Evolutionary conservation across 495 filamentous ascomycete species (phyloP), one percentile per base, ranked within the genome.

Genomic region (Trichoderma asperelloides): DNA sequence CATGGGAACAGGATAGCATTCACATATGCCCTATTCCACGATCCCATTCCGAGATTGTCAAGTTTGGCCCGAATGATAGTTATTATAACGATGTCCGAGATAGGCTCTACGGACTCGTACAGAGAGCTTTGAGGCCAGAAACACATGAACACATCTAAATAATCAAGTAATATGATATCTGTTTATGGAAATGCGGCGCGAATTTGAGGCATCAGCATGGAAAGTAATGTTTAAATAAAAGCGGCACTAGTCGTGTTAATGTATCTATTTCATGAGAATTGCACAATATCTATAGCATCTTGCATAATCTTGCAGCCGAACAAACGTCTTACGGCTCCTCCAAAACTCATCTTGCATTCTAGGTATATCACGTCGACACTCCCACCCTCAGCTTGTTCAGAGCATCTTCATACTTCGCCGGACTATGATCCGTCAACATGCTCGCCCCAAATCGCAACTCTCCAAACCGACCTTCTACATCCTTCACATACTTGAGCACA

Each of bases 381-480:
- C 79, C 78, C 12, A 67, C 47, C 33, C 68, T 74, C 60, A 83
- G 71, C 65, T 74, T 74, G 39, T 79, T 74, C 63, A 83, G 67
- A 21, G 77, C 74, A 63, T 78, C 83, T 77, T 93, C 90, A 75
- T 93, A 93, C 67, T 86, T 77, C 39, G 83, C 88, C n/a, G 90
- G 89, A 69, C 85, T 90, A 75, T 93, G 90, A 75, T 93, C 89
- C 65, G 83, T 80, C 77, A 93, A 78, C 88, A 91, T 91, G 40
- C 87, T 85, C 41, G 84, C 84, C 13, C 85, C 88, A 76, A 93
- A 91, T 62, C 81, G 79, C 66, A 92, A 78, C 74, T 92, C 89
- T 49, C 86, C 80, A 77, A 92, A 92, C 69, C 82, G 78, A 39
- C 78, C 77, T 70, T 90, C 88, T 66, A 89, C 87, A 71, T 90